Conservation (phyloP, 2,329 filamentous ascomycete genomes). For the Nemania sp. region DNA sequence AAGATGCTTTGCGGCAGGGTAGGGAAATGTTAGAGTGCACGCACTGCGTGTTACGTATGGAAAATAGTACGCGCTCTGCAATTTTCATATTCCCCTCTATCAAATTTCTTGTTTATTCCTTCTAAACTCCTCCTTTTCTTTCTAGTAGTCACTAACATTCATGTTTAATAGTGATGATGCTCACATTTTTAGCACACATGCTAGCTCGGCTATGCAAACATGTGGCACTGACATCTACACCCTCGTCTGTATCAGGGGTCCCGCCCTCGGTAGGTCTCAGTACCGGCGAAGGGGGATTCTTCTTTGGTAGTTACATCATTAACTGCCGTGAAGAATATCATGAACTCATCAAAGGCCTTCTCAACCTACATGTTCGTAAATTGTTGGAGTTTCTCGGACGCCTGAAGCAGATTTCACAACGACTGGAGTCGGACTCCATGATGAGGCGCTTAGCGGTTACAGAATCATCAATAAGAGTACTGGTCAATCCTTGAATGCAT, state of each 20-base stretch:
- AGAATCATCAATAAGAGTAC: conserved; percentile 3
- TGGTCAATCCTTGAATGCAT: not conserved
- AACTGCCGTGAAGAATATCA: not conserved
- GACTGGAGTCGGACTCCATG: not conserved
- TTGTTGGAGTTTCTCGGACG: not conserved
- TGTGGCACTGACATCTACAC: not conserved
- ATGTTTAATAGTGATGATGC: not conserved
- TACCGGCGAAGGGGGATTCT: not conserved
- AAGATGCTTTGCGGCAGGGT: not conserved
- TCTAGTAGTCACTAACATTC: not conserved
- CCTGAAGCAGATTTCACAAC: not conserved
- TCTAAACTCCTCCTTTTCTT: not conserved
- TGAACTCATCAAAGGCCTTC: conserved; percentile 1
- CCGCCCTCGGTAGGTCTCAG: not conserved
- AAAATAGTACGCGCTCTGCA: not conserved
- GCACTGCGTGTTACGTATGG: not conserved
- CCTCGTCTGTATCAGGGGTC: not conserved
- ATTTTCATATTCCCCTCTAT: not conserved
- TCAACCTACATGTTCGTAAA: conserved; percentile 4
- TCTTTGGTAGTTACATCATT: not conserved
- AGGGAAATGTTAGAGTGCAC: not conserved
- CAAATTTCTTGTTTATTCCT: not conserved
- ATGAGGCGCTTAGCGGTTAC: conserved; percentile 1
- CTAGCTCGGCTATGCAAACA: not conserved
- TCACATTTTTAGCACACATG: conserved; percentile 2